These are phyloP conservation scores for Aspergillus hancockii DNA, from an alignment of 495 filamentous ascomycete genomes.

Conservation along the genomic window DNA sequence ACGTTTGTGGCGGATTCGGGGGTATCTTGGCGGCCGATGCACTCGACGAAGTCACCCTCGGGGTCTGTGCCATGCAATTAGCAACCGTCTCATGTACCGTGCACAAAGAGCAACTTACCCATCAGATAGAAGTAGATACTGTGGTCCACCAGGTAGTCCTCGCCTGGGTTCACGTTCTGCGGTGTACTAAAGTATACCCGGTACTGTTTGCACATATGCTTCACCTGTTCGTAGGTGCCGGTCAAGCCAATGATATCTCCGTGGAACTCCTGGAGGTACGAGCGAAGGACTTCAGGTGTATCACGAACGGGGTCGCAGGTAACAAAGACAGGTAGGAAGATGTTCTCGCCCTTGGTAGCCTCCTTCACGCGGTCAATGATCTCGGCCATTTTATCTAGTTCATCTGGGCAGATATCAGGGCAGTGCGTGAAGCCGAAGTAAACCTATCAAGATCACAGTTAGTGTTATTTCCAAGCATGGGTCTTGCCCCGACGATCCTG, in stretches of 20 bases:
- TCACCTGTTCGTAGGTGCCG: slow-evolving; percentile 88
- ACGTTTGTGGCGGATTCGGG: slow-evolving; percentile 82
- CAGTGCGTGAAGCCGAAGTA: slow-evolving; percentile 99
- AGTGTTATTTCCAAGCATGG: not conserved
- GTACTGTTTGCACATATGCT: slow-evolving; percentile 89
- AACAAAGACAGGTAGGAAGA: slow-evolving; percentile 80
- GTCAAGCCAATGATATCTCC: slow-evolving; percentile 85
- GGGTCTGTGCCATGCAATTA: slow-evolving; percentile 60
- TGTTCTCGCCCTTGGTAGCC: slow-evolving; percentile 43
- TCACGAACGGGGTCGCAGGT: slow-evolving; percentile 94
- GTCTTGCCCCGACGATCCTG: not conserved
- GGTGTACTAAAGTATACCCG: slow-evolving; percentile 97
- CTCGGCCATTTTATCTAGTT: slow-evolving; percentile 95
- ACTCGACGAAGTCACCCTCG: slow-evolving; percentile 97
- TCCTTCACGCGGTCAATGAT: slow-evolving; percentile 83
- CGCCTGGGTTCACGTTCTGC: slow-evolving; percentile 77
- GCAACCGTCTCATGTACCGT: slow-evolving; percentile 6
- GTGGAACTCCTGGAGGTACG: slow-evolving; percentile 91
- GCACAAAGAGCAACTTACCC: slow-evolving; percentile 53
- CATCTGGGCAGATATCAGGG: slow-evolving; percentile 97
- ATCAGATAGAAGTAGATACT: slow-evolving; percentile 99
- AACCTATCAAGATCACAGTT: slow-evolving; percentile 48
- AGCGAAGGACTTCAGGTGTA: slow-evolving; percentile 76
- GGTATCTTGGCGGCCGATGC: slow-evolving; percentile 89
- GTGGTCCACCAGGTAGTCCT: slow-evolving; percentile 97